A percentile compares a stretch with the other conserved stretches of the same genome.
Conservation (phyloP, 768 basidiomycete genomes). For the Leccinum longicurvipes region DNA sequence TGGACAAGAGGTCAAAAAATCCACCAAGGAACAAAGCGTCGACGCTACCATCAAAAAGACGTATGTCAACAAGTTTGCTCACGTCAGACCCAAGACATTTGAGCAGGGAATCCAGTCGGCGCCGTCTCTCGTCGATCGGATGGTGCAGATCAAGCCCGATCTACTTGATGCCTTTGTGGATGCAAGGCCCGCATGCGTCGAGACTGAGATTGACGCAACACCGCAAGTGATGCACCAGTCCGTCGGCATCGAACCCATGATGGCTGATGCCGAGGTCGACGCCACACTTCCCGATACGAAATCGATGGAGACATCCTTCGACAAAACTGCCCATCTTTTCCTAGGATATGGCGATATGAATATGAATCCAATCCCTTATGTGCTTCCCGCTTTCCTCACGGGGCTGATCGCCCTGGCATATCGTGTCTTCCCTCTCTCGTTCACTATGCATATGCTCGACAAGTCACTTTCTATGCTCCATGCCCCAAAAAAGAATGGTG, state of each 20-base stretch:
- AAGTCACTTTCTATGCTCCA: conserved; percentile 34
- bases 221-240: conserved; percentile 32
- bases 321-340: conserved; percentile 21
- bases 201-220: conserved; percentile 46
- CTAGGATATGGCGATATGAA: conserved; percentile 26
- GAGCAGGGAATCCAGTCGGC: conserved; percentile 38
- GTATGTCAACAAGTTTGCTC: conserved; percentile 39
- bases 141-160: conserved; percentile 40
- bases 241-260: conserved; percentile 26
- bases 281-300: conserved; percentile 25
- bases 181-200: conserved; percentile 47
- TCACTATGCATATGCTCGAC: conserved; percentile 43
- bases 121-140: conserved; percentile 36
- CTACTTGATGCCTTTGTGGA: conserved; percentile 45
- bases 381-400: conserved; percentile 27
- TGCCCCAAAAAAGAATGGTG: conserved; percentile 27
- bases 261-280: conserved; percentile 34
- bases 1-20: conserved; percentile 14
- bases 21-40: conserved; percentile 41
- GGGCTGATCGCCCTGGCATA: conserved; percentile 47
- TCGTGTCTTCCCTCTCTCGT: conserved; percentile 44
- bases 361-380: conserved; percentile 32
- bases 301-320: conserved; percentile 22
- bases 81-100: conserved; percentile 36
- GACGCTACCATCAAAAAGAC: conserved; percentile 48